Evolutionary conservation across 2,329 filamentous ascomycete genomes (phyloP).

Genomic region (Camptophora hylomeconis): DNA sequence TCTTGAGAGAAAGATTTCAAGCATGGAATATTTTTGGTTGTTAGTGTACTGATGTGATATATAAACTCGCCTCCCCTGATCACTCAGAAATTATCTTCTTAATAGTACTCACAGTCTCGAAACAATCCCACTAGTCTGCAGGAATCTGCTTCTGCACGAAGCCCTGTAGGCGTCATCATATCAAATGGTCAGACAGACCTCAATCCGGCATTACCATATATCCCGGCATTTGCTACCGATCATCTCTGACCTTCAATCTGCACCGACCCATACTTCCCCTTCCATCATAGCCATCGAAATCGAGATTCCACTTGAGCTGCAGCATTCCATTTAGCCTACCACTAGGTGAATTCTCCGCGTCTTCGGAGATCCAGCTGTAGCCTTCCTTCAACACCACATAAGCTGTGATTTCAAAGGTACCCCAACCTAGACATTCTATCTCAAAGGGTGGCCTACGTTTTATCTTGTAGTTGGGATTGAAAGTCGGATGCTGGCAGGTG

Average conservation of each 20-base stretch:
- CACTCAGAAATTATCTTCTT: too few species aligned
- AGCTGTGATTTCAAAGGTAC: slow-evolving; percentile 13
- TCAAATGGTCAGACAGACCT: too few species aligned
- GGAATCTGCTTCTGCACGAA: too few species aligned
- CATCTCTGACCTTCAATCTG: slow-evolving; percentile 14
- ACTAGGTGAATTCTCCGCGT: slow-evolving; percentile 13
- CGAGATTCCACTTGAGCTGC: slow-evolving; percentile 14
- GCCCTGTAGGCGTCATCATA: too few species aligned
- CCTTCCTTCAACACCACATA: slow-evolving; percentile 13
- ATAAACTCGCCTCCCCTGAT: too few species aligned
- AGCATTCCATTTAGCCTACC: slow-evolving; percentile 12
- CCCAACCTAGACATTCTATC: slow-evolving; percentile 14
- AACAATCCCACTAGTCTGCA: too few species aligned
- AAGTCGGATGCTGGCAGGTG: slow-evolving; percentile 13
- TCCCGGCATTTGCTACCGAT: too few species aligned
- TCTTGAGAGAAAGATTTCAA: too few species aligned
- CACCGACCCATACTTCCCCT: slow-evolving; percentile 13
- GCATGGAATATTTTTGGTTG: too few species aligned
- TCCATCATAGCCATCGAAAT: slow-evolving; percentile 10
- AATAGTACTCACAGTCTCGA: too few species aligned
- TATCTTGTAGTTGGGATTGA: slow-evolving; percentile 11
- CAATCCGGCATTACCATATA: too few species aligned
- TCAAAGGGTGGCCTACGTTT: slow-evolving; percentile 12
- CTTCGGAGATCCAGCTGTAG: slow-evolving; percentile 13
- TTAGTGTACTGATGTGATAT: too few species aligned